Evolutionary conservation across 768 basidiomycete species (phyloP).

Genomic region (Rhizopogon vinicolor): DNA sequence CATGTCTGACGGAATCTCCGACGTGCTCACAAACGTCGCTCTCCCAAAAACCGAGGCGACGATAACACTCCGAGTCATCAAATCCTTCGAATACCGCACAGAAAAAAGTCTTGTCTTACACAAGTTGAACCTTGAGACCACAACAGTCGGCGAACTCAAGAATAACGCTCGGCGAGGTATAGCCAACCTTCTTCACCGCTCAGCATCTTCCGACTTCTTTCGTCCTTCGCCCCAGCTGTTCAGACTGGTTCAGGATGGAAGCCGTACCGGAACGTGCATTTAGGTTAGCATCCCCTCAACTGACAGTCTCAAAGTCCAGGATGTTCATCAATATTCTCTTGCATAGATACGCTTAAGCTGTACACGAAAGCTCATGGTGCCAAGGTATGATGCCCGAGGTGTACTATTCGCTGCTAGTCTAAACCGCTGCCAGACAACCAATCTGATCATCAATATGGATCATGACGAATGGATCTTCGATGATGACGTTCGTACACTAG

Average conservation of each 20-base stretch:
- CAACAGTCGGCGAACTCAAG: constrained; percentile 80
- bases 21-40: constrained; percentile 57
- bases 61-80: constrained; percentile 88
- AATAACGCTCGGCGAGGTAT: constrained; percentile 63
- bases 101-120: constrained; percentile 84
- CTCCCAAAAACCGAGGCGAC: constrained; percentile 73
- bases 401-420: neutral
- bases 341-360: constrained; percentile 84
- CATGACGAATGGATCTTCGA: constrained; percentile 90
- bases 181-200: constrained; percentile 2
- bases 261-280: constrained; percentile 66
- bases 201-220: constrained; percentile 4
- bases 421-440: constrained; percentile 65
- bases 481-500: constrained; percentile 62
- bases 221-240: constrained; percentile 45
- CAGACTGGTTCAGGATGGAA: constrained; percentile 80
- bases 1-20: constrained; percentile 34
- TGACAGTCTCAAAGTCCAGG: neutral
- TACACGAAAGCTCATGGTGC: constrained; percentile 94
- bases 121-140: constrained; percentile 70
- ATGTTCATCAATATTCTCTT: neutral
- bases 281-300: constrained; percentile 49
- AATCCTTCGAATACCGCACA: constrained; percentile 91
- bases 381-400: constrained; percentile 51
- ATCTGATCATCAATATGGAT: constrained; percentile 97